These are phyloP conservation scores for Dovyalis caffra DNA, from an alignment of 345 rosid species.

Conservation along the genomic window DNA sequence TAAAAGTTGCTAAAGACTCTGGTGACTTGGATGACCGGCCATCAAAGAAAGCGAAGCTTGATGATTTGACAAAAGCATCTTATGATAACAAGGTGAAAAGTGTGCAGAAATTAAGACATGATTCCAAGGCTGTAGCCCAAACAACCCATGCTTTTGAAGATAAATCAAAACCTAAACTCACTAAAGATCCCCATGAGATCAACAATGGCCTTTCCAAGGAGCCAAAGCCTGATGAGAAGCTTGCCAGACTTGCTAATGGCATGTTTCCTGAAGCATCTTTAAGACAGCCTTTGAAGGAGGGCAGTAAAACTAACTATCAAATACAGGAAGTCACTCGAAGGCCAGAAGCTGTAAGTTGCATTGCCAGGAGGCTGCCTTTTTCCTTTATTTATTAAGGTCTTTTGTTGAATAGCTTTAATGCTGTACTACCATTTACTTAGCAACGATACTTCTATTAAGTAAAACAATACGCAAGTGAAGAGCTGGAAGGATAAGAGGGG, in stretches of 20 bases:
- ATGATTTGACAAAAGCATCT: slow-evolving; percentile 23
- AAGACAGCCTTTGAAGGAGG: slow-evolving; percentile 20
- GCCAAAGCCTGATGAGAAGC: slow-evolving; percentile 36
- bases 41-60: slow-evolving; percentile 51
- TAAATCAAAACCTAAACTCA: slow-evolving; percentile 19
- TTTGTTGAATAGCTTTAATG: background rate
- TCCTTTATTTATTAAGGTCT: background rate
- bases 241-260: slow-evolving; percentile 24
- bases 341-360: slow-evolving; percentile 62
- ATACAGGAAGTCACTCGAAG: slow-evolving; percentile 41
- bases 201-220: slow-evolving; percentile 30
- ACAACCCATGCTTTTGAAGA: slow-evolving; percentile 12
- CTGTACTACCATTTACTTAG: background rate
- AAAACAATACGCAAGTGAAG: background rate
- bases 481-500: background rate
- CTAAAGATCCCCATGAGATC: slow-evolving; percentile 21
- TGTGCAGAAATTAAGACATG: slow-evolving; percentile 22
- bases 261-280: slow-evolving; percentile 30
- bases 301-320: slow-evolving; percentile 24
- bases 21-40: slow-evolving; percentile 42
- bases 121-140: slow-evolving; percentile 13
- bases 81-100: slow-evolving; percentile 31
- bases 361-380: background rate
- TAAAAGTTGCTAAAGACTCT: slow-evolving; percentile 26
- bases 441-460: background rate